These are phyloP conservation scores for Viola odorata DNA, from an alignment of 345 rosid genomes.

Conservation along the genomic window DNA sequence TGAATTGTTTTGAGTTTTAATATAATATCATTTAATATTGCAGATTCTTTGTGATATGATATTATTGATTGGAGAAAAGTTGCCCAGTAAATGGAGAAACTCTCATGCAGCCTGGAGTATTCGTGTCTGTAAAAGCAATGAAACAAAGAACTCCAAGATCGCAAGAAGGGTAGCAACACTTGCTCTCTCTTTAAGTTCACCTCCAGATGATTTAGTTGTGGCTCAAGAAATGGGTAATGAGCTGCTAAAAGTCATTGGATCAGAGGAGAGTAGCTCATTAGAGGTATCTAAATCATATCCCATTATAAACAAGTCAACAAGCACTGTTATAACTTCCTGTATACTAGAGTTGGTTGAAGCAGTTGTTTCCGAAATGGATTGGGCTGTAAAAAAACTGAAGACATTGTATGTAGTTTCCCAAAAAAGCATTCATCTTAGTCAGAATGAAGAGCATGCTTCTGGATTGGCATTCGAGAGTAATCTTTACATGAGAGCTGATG, in stretches of 20 bases:
- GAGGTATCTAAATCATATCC: constrained; percentile 43
- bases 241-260: constrained; percentile 37
- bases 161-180: constrained; percentile 50
- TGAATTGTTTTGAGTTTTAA: constrained; percentile 8
- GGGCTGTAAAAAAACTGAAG: constrained; percentile 61
- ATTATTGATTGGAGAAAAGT: constrained; percentile 37
- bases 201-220: constrained; percentile 50
- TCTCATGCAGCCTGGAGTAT: constrained; percentile 58
- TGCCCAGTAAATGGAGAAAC: constrained; percentile 52
- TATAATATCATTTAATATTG: constrained; percentile 8
- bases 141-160: constrained; percentile 36
- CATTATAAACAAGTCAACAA: constrained; percentile 48
- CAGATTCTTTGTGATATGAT: constrained; percentile 61
- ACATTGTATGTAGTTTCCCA: constrained; percentile 32
- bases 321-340: constrained; percentile 39
- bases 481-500: constrained; percentile 53
- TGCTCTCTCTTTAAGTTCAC: constrained; percentile 42
- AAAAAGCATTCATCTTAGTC: constrained; percentile 27
- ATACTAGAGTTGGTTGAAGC: constrained; percentile 49
- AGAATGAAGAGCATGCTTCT: constrained; percentile 29
- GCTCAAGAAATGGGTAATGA: constrained; percentile 48
- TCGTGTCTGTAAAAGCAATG: constrained; percentile 46
- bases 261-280: constrained; percentile 18
- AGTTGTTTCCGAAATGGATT: constrained; percentile 51
- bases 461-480: constrained; percentile 47